Percentiles rank a stretch among this genome's conserved stretches.
Conservation (phyloP, 257 asterid species). For the Leptodermis oblonga region DNA sequence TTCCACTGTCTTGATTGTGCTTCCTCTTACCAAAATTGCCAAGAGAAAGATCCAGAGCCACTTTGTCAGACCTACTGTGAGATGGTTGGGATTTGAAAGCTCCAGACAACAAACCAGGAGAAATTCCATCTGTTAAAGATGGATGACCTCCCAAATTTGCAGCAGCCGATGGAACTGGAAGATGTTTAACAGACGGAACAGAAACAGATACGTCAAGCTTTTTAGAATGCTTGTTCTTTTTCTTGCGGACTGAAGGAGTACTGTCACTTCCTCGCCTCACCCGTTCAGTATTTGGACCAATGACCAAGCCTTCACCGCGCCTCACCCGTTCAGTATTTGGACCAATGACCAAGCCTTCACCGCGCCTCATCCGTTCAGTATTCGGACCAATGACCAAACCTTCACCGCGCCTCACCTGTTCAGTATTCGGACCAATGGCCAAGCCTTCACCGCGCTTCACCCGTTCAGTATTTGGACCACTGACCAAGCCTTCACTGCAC, state of each 20-base stretch:
- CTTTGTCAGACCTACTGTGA: constrained; percentile 20
- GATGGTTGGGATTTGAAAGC: constrained; percentile 2
- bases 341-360: constrained; percentile 17
- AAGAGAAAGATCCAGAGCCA: constrained; percentile 55
- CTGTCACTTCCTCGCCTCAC: constrained; percentile 31
- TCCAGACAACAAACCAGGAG: background rate
- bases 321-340: constrained; percentile 23
- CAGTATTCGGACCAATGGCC: constrained; percentile 19
- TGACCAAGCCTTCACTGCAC: constrained; percentile 20
- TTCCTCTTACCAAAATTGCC: constrained; percentile 38
- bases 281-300: constrained; percentile 17
- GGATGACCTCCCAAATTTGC: background rate
- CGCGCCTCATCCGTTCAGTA: constrained; percentile 25
- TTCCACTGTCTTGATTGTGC: constrained; percentile 12
- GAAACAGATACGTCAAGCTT: constrained; percentile 13
- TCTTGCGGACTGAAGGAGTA: constrained; percentile 25
- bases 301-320: constrained; percentile 21
- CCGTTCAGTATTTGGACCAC: constrained; percentile 17
- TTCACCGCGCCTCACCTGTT: constrained; percentile 25
- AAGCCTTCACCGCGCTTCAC: constrained; percentile 27
- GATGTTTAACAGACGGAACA: background rate
- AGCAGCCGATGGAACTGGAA: constrained; percentile 5
- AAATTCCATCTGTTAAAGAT: constrained; percentile 13
- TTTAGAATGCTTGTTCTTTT: constrained; percentile 22
- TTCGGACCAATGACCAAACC: constrained; percentile 19